phyloP scores from a whole-genome alignment of 768 basidiomycete species.

The Cystofilobasidium capitatum region DNA sequence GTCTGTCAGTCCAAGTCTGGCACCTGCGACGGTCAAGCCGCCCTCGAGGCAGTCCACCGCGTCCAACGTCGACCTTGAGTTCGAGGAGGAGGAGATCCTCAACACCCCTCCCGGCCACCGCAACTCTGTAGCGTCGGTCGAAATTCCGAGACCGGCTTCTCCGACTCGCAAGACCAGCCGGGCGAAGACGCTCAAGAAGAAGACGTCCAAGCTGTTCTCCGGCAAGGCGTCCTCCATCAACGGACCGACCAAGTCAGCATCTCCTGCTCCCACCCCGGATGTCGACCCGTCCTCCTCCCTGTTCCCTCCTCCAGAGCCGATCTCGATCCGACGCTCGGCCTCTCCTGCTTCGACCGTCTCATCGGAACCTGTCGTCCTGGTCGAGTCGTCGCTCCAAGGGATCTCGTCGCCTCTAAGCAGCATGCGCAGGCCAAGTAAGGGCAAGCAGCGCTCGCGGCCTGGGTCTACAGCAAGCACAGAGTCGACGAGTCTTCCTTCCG shows the following conservation, averaged over 20 bases:
- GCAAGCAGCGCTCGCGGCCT: background rate
- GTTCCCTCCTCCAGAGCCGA: background rate
- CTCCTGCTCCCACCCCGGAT: background rate
- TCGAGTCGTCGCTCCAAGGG: background rate
- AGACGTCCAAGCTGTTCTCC: conserved; percentile 21
- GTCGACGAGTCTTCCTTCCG: background rate
- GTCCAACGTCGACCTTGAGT: background rate
- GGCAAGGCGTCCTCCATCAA: background rate
- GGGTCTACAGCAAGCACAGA: background rate
- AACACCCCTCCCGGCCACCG: background rate
- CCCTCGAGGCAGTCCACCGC: background rate
- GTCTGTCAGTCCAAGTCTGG: background rate
- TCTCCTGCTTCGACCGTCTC: conserved; percentile 1
- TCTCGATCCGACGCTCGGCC: background rate
- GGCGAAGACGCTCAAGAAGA: conserved; percentile 11
- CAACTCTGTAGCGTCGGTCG: background rate
- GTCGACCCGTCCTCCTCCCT: background rate
- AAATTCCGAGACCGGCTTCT: background rate
- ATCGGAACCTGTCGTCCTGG: background rate
- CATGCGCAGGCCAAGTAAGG: background rate
- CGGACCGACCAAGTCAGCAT: background rate
- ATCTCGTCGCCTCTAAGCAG: background rate
- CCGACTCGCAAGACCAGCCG: conserved; percentile 7
- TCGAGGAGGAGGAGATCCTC: background rate
- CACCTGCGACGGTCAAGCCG: background rate